Base-by-base conservation (phyloP, 257 asterid species). In the Solanum ossicruentum region DNA sequence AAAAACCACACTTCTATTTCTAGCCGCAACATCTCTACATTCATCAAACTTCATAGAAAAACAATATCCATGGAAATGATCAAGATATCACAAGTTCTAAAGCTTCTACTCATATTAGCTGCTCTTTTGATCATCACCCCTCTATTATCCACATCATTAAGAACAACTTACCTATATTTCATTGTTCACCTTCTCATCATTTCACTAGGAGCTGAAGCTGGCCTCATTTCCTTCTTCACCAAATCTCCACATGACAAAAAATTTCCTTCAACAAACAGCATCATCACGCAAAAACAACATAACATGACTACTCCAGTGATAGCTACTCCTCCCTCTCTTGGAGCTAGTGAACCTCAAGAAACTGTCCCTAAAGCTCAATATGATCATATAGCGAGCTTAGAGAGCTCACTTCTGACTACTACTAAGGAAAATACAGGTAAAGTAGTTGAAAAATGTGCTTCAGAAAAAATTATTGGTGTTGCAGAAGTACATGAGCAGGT, bases 121-220 rank as follows among this genome's bases (percentile, higher is more conserved):
- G 54, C 86, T 52, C 85, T 93, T 60, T 87, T 91, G 66, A 58
- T 87, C 79, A 82, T 88, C 82, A 86, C 92, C 5, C 95, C 91
- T 67, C 79, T 92, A 78, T 69, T 91, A 60, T 89, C 60, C 54
- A 56, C 94, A 45, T 85, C 94, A 51, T 81, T 87, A 11, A 89
- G 93, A 71, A 82, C 89, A 67, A 87, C 89, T 65, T 91, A 89
- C 79, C 89, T 93, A 84, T 91, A 88, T 83, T 91, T 92, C 81
- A 75, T 92, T 28, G 85, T 91, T 69, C 89, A 91, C 84, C 86
- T 92, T 63, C 91, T 93, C 84, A 88, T 93, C 82, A 83, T 93
- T 21, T 82, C 89, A 8, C 85, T 93, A 21, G 96, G 93, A 28
- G 92, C 91, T 0, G 95, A 93, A 69, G 90, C 96, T 55, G 96